Evolutionary conservation across 768 basidiomycete species (phyloP), one percentile per base, ranked within the genome.

Genomic region (Mycena rosella): DNA sequence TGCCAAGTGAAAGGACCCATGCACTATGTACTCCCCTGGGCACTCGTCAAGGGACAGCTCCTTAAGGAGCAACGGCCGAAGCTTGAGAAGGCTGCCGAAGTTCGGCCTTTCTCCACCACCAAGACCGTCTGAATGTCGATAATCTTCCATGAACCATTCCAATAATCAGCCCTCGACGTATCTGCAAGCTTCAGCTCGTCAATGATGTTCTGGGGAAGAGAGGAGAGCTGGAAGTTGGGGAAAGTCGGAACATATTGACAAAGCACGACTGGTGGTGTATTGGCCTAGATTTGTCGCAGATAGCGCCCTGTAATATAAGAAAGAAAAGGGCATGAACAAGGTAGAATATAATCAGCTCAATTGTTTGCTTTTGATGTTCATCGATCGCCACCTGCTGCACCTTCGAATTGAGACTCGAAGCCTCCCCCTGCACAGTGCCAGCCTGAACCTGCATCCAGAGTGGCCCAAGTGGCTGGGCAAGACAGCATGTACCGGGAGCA

Each of bases 81-180:
- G 40, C 14, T 57, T 57, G 13, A 57, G 24, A 13, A 57, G 55
- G 18, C 15, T 27, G 11, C 40, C 18, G n/a, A n/a, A n/a, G n/a
- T n/a, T 42, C 55, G 38, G 26, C 24, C 29, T 13, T 44, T 57
- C 55, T 57, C 55, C 1, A 57, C 55, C 3, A 40, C 14, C 26
- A 57, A 30, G 30, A 57, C 40, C 0, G 55, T 44, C 6, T 42
- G 26, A 5, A 57, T 42, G 10, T 57, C 55, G 40, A 57, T 29
- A 1, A 44, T 57, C 40, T 57, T 57, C 55, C 55, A 57, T 27
- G 26, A 26, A 20, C 55, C 40, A 4, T 44, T 26, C 55, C 55
- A 57, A 15, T 44, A 57, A 36, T 57, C 55, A 10, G 24, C 20
- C 38, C 18, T 26, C 5, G 55, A 56, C 14, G 22, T 22, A 15